Evolutionary conservation across 352 stramenopile genomes (phyloP), one percentile per base, ranked within the genome.

Genomic region (Globisporangium cederbergense): DNA sequence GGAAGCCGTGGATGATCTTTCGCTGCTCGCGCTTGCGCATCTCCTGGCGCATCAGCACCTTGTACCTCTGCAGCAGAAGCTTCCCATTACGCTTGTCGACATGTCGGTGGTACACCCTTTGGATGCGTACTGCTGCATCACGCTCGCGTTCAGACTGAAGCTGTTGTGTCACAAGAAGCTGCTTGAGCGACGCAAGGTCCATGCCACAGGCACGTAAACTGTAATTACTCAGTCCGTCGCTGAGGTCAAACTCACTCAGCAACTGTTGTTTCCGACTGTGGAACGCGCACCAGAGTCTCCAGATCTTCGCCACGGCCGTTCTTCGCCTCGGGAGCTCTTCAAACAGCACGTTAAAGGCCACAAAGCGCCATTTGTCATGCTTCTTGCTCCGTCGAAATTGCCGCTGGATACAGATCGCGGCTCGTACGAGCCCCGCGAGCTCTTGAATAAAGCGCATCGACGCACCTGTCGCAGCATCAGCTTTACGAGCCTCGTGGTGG

Each of bases 11-110:
- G 40, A 90, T 81, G 30, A 90, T 61, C n/a, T 57, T 46, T 1
- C 81, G 77, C 58, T 90, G 78, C 45, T 82, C 64, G 42, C 72
- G 70, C 53, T 74, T 68, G n/a, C 70, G 75, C 6, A 88, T 50
- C n/a, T 90, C 75, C 22, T 72, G 64, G 3, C 74, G 73, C 64
- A 80, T 70, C 16, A 88, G 20, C 8, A 88, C 70, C 53, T 68
- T 72, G 62, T 88, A 88, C 18, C 59, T 47, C 47, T 76, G 69
- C 0, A 83, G 66, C 46, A 88, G 47, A 10, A 83, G 7, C 42
- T 71, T 73, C 3, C 77, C 78, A 9, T 87, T 66, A 30, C 72
- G 70, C 14, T 60, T 50, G 38, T 77, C 68, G 20, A 75, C 62
- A 32, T 56, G 49, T 0, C 62, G 66, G 25, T 55, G 69, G 42